Base-by-base conservation (phyloP, 2,329 filamentous ascomycete genomes). In the Penicillium oxalicum region DNA sequence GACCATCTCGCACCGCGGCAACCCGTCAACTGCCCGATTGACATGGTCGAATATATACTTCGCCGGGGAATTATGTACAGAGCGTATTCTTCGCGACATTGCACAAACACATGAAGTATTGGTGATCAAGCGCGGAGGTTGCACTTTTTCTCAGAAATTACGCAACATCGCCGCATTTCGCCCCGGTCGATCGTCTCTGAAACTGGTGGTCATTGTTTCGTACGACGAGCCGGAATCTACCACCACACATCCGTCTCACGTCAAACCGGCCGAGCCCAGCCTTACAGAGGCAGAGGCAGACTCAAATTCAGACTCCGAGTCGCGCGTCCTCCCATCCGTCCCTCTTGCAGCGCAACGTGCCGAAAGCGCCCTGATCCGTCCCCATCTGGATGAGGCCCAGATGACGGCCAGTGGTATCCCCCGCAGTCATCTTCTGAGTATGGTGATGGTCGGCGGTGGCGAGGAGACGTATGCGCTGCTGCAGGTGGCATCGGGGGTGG, bases 131-230 rank as follows among this genome's bases (percentile, higher is more conserved):
- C 83, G 93, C 5, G 91, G 93, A 35, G 83, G 82, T 1, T 98
- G 93, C 71, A 86, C 80, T 25, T 97, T 97, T 68, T 84, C 81
- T 33, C 73, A 85, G 27, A 98, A 98, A 67, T 72, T 97, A 0
- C 77, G 79, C 44, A 91, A 88, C 56, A 90, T 97, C n/a, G 90
- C 91, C 0, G 80, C 81, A 8, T 91, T 84, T 64, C 76, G 82
- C 1, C 83, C 87, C 0, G 74, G 76, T 0, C 66, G 74, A 0
- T 65, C 69, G 3, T 77, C 83, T 0, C 73, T 97, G 13, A 87
- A 95, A 66, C 78, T 97, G 3, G 88, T 97, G 27, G 73, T 97
- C 38, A 72, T 96, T 0, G 80, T 96, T 4, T 83, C 78, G 12
- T 80, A 79, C 46, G 79, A 82, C 3, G 78, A 80, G 29, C 7